These are phyloP conservation scores for Amanita exitialis DNA, from an alignment of 768 basidiomycete species.

Conservation along the genomic window DNA sequence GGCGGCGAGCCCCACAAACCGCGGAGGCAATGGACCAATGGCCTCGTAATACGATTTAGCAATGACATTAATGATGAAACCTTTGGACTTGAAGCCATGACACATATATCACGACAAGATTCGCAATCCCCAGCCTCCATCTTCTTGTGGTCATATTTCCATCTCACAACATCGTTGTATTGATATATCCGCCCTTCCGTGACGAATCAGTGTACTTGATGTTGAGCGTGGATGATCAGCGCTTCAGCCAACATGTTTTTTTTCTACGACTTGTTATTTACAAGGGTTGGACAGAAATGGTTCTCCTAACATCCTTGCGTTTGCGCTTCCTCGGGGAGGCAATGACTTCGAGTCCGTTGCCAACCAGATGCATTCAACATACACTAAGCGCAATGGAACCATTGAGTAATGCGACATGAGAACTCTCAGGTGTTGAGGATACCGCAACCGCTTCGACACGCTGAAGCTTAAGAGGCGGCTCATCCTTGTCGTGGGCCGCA, in stretches of 20 bases:
- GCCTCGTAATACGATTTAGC: slow-evolving; percentile 51
- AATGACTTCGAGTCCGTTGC: background rate
- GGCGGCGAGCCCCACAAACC: slow-evolving; percentile 65
- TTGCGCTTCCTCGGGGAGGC: background rate
- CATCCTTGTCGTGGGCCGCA: background rate
- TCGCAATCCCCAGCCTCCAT: slow-evolving; percentile 72
- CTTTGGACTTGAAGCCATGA: slow-evolving; percentile 55
- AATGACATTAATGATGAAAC: slow-evolving; percentile 55
- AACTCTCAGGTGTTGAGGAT: background rate
- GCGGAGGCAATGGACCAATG: slow-evolving; percentile 59
- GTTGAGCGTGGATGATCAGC: slow-evolving; percentile 14
- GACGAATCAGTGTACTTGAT: slow-evolving; percentile 55
- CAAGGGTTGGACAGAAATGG: slow-evolving; percentile 13
- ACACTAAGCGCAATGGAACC: background rate
- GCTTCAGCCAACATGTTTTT: slow-evolving; percentile 12
- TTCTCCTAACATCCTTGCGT: slow-evolving; percentile 15
- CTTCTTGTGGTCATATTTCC: slow-evolving; percentile 43
- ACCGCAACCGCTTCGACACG: background rate
- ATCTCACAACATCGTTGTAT: slow-evolving; percentile 70
- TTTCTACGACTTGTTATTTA: slow-evolving; percentile 9
- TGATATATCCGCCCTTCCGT: slow-evolving; percentile 59
- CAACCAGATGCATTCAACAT: background rate
- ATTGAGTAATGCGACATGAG: background rate
- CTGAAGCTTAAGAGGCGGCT: slow-evolving; percentile 2
- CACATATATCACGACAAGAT: slow-evolving; percentile 57